Percentiles rank a stretch among this genome's conserved stretches.
phyloP scores from a whole-genome alignment of 331 rosid species.

The Phaseolus coccineus region DNA sequence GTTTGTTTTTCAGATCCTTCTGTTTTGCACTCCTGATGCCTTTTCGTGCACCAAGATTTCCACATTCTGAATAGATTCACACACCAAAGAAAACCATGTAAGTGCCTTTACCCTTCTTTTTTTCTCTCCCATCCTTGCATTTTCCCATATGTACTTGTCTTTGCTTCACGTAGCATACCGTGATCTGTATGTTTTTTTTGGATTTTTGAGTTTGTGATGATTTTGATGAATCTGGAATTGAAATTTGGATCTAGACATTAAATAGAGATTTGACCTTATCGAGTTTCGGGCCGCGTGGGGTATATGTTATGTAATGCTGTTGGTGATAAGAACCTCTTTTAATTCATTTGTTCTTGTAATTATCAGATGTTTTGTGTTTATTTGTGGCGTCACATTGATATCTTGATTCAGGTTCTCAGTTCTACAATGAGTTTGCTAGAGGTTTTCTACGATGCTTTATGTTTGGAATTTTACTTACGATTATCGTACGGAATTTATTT shows the following conservation, averaged over 20 bases:
- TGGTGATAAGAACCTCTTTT: background rate
- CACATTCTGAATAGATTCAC: conserved; percentile 37
- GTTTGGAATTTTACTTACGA: conserved; percentile 7
- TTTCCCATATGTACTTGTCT: conserved; percentile 29
- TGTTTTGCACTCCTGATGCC: conserved; percentile 33
- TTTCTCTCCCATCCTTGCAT: background rate
- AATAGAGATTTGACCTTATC: background rate
- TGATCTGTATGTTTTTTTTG: conserved; percentile 31
- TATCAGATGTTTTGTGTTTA: background rate
- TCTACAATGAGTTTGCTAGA: background rate
- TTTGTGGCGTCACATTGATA: conserved; percentile 20
- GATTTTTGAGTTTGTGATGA: conserved; percentile 22
- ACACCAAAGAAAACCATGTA: conserved; percentile 40
- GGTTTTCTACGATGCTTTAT: background rate
- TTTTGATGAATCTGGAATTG: conserved; percentile 41
- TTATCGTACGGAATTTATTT: conserved; percentile 8
- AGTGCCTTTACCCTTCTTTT: conserved; percentile 35
- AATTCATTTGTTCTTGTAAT: background rate
- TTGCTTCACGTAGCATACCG: background rate
- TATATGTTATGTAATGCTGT: background rate
- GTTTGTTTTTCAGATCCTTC: conserved; percentile 20
- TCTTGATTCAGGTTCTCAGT: background rate
- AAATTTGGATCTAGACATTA: conserved; percentile 44
- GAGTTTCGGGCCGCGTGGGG: background rate
- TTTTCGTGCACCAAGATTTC: conserved; percentile 1